Evolutionary conservation across 108 stramenopile species (phyloP), one percentile per base, ranked within the genome.

Genomic region (Schizochytrium sp.): DNA sequence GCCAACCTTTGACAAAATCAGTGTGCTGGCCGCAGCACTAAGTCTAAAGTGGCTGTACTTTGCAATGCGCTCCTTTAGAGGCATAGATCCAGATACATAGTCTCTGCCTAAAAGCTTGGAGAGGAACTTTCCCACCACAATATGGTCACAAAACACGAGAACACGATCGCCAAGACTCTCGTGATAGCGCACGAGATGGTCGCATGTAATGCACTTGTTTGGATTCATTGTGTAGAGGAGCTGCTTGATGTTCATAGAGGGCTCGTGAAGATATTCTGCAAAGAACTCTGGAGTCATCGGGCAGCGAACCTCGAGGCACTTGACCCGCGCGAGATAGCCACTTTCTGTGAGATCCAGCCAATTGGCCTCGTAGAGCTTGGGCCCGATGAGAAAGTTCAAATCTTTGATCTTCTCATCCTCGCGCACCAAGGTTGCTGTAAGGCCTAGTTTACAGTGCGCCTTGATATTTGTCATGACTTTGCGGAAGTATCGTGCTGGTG

Each of bases 291-390:
- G 96, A 19, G 98, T 97, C 98, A 99, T 99, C 89, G 98, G 97
- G 91, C 98, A 99, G 98, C 99, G 98, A 5, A 97, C 97, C 92
- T 99, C 99, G 12, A 97, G 95, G 89, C 98, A 99, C 89, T 59
- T 96, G n/a, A 99, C 99, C 91, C 98, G 98, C 34, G 98, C 98
- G 25, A 99, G 91, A 90, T 98, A 99, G 5, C 99, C 99, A 25
- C 93, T 95, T 23, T 96, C 94, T 44, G 99, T 99, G 14, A 99
- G 92, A 90, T 99, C 99, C 97, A 99, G 98, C 99, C 99, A 99
- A 90, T 99, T 99, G n/a, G 99, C 99, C 90, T 99, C 99, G 94
- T 99, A 99, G 21, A 99, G 94, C 92, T 99, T 99, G n/a, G 99
- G 99, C 8, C 98, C 99, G 87, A 99, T 98, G 12, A 95, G 71